Conservation (phyloP, 352 stramenopile species). For the Phytophthora nicotianae region DNA sequence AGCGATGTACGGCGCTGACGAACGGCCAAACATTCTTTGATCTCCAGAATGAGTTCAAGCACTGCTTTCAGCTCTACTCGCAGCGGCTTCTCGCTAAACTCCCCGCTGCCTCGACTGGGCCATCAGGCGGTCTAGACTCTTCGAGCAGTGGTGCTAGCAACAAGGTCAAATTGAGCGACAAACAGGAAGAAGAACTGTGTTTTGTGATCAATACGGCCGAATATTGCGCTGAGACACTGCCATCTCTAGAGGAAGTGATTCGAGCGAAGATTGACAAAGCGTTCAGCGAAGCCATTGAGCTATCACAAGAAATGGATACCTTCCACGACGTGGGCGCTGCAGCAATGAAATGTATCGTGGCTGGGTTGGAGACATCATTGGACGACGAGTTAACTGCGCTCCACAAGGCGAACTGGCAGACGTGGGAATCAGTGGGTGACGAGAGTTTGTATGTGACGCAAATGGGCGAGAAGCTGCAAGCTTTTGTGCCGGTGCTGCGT, state of each 20-base stretch:
- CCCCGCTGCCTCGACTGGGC: slow-evolving; percentile 39
- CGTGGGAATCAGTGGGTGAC: slow-evolving; percentile 95
- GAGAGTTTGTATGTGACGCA: slow-evolving; percentile 94
- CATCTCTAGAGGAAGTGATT: slow-evolving; percentile 97
- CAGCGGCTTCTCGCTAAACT: slow-evolving; percentile 78
- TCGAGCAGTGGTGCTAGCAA: slow-evolving; percentile 23
- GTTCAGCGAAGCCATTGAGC: slow-evolving; percentile 93
- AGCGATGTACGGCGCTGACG: slow-evolving; percentile 96
- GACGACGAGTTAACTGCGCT: slow-evolving; percentile 93
- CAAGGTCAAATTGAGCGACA: slow-evolving; percentile 77
- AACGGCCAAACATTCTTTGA: slow-evolving; percentile 98
- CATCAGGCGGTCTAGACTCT: slow-evolving; percentile 25
- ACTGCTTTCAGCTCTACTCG: slow-evolving; percentile 78
- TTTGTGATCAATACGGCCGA: slow-evolving; percentile 99
- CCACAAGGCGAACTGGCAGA: slow-evolving; percentile 93
- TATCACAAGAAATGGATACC: slow-evolving; percentile 93
- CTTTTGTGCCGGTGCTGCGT: slow-evolving; percentile 91
- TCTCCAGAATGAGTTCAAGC: slow-evolving; percentile 94
- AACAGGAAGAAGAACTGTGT: slow-evolving; percentile 95
- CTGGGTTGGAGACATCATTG: slow-evolving; percentile 90
- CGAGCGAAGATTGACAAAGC: slow-evolving; percentile 94
- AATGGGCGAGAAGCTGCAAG: slow-evolving; percentile 93
- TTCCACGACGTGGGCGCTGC: slow-evolving; percentile 96
- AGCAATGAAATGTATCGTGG: slow-evolving; percentile 95
- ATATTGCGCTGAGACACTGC: slow-evolving; percentile 97